Evolutionary conservation across 768 basidiomycete genomes (phyloP), one percentile per base, ranked within the genome.

Genomic region (Tulasnella sp.): DNA sequence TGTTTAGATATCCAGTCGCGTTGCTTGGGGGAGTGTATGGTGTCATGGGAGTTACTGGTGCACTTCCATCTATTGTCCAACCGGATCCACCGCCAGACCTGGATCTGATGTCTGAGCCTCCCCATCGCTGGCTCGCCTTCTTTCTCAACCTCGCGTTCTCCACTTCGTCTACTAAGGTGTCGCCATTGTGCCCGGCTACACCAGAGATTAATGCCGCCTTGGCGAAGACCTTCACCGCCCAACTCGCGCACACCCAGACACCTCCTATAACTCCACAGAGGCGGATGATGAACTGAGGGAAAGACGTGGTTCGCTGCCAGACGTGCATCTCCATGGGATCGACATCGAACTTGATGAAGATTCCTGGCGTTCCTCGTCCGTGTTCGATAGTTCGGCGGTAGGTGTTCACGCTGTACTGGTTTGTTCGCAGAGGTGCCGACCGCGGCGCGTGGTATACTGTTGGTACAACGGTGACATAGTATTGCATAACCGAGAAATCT

Each of bases 291-390:
- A 99, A 79, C 63, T 93, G 86, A 2, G 84, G 66, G 52, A 99
- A 72, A 1, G 80, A 76, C 0, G 86, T 91, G 19, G 94, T 97
- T 17, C 92, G 81, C 71, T 98, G 92, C 66, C 87, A 80, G 55
- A 97, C 82, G 0, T 82, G 85, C 60, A 98, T 76, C 22, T 80
- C 76, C 72, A 98, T 78, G 0, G 93, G 92, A 68, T 99, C 94
- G 38, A 97, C 73, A 60, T 99, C 93, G 69, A 91, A 97, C 71
- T 97, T 96, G 84, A 97, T 96, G 76, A 94, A 97, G 68, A 98
- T 94, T 15, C 89, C 93, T 0, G 94, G 94, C 0, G 90, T 84
- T 5, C 87, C 89, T 15, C 75, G 72, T 63, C 87, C 81, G 67
- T 89, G 86, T 19, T 80, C 73, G 2, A 96, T 73, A 17, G 79